Percentiles rank a stretch among this genome's conserved stretches.
phyloP scores from a whole-genome alignment of 306 rosid genomes.

The Rosa persica region DNA sequence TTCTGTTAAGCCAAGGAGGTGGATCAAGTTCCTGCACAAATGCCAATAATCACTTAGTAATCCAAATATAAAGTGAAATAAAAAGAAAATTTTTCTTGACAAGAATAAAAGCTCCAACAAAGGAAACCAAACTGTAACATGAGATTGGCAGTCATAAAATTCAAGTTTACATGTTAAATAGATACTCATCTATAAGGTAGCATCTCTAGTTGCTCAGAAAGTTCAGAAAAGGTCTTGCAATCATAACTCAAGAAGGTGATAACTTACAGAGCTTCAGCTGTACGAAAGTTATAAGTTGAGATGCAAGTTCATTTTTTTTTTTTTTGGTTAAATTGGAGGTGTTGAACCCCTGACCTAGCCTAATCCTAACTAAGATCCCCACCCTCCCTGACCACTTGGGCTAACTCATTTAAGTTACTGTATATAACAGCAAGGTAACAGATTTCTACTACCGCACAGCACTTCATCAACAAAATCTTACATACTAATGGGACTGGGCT shows the following conservation, averaged over 20 bases:
- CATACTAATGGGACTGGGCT: not conserved
- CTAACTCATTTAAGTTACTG: not conserved
- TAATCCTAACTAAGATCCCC: not conserved
- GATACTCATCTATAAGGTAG: not conserved
- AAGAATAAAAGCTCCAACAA: conserved; percentile 2
- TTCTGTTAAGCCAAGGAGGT: conserved; percentile 97
- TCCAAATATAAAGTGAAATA: not conserved
- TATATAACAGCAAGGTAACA: not conserved
- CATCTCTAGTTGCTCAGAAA: not conserved
- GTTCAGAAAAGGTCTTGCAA: not conserved
- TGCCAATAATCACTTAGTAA: not conserved
- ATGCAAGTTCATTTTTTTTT: not conserved
- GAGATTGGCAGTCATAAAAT: conserved; percentile 2
- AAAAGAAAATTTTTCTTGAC: not conserved
- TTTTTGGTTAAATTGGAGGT: not conserved
- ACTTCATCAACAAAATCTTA: not conserved
- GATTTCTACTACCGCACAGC: not conserved
- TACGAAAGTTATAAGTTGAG: not conserved
- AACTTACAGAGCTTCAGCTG: not conserved
- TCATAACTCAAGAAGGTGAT: not conserved
- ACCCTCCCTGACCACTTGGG: not conserved
- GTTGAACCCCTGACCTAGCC: not conserved
- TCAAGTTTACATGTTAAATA: not conserved
- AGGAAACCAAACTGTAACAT: not conserved
- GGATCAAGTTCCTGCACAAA: conserved; percentile 87